Evolutionary conservation across 140 eudicot genomes (phyloP), one percentile per base, ranked within the genome.

Genomic region (Ambrosia hybrid): DNA sequence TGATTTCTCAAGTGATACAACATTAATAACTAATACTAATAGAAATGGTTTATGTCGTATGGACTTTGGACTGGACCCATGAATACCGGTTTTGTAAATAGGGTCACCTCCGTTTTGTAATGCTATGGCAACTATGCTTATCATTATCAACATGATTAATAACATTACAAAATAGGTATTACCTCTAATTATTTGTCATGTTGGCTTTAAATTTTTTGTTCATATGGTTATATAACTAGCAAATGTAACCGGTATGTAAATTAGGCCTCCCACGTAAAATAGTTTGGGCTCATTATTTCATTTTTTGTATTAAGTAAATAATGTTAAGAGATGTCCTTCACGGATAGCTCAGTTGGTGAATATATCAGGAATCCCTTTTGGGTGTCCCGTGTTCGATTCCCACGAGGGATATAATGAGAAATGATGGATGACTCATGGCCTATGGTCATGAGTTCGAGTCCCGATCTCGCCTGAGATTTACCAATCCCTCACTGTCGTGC

Each of bases 1-100:
- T 93, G 68, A 82, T 93, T n/a, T 92, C 98, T 1, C 93, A 93
- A 65, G 73, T 93, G 83, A 81, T 87, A 73, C 95, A 84, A 64
- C 80, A 78, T 68, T 62, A 15, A 68, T 62, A 15, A 68, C 13
- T 3, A 4, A 63, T 51, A 61, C 48, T 43, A 43, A 43, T 30
- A 41, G 75, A 11, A 39, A 16, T 67, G 51, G 53, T 70, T 68
- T 53, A 72, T 86, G 88, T 70, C 70, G 71, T 57, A 38, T 63
- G 51, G 74, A 63, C 68, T 80, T 46, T 63, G 56, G 74, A 63
- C 68, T 80, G 81, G 77, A 67, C 75, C 79, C 72, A 30, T 30
- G 2, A 30, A 30, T 30, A 30, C 34, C 34, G 34, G 33, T 79
- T 69, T 68, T 74, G 80, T 73, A 26, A 41, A 79, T 74, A 74